These are phyloP conservation scores for Nephromyces sp. DNA, from an alignment of 169 alveolate genomes.

Conservation along the genomic window DNA sequence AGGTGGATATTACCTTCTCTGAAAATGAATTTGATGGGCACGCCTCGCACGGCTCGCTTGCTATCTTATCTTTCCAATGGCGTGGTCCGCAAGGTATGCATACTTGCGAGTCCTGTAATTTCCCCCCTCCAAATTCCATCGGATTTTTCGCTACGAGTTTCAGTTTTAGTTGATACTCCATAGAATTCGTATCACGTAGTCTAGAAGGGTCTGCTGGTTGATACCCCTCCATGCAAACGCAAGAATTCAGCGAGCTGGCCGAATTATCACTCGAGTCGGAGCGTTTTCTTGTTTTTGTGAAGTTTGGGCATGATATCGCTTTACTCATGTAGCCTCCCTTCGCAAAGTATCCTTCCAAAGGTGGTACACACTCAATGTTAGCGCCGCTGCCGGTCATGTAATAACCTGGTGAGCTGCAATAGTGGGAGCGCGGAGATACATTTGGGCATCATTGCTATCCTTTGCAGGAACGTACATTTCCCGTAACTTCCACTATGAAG, in stretches of 20 bases:
- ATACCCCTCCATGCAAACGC: conserved; percentile 22
- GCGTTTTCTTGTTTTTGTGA: conserved; percentile 25
- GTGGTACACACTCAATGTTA: conserved; percentile 6
- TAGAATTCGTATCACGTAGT: not conserved
- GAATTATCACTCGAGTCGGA: not conserved
- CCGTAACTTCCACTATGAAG: no score
- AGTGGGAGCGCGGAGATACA: no score
- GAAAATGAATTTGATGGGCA: conserved; percentile 33
- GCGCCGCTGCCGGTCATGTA: conserved; percentile 12
- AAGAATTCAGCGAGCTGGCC: conserved; percentile 1
- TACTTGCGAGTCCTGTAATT: not conserved
- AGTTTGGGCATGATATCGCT: conserved; percentile 13
- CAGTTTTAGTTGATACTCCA: not conserved
- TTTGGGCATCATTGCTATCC: no score
- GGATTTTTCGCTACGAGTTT: conserved; percentile 3
- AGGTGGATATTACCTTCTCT: conserved; percentile 2
- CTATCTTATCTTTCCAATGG: conserved; percentile 2
- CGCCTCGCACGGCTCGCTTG: conserved; percentile 10
- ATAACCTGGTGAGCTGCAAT: conserved; percentile 22
- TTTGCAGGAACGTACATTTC: no score
- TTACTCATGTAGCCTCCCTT: conserved; percentile 15
- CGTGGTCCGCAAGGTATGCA: conserved; percentile 23
- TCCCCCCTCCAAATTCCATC: not conserved
- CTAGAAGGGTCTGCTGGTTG: not conserved
- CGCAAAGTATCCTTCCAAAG: conserved; percentile 17